A percentile compares a stretch with the other conserved stretches of the same genome.
Conservation (phyloP, 306 rosid species). For the Lathyrus sativus region DNA sequence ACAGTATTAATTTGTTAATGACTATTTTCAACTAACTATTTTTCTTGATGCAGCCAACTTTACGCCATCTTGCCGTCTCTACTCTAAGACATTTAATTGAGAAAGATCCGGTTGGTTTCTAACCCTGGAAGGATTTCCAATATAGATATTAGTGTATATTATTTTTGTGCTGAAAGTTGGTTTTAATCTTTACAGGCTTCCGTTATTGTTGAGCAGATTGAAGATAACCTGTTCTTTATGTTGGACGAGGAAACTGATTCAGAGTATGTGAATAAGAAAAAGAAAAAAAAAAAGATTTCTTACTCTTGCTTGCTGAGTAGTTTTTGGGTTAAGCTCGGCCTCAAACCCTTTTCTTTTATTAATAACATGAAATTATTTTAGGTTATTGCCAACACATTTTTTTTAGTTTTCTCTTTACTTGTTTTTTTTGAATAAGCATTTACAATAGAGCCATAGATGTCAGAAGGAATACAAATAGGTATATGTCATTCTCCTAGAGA, state of each 20-base stretch:
- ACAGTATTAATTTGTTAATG: neutral
- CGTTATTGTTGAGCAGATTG: slow-evolving; percentile 79
- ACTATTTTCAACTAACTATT: slow-evolving; percentile 8
- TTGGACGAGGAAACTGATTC: slow-evolving; percentile 98
- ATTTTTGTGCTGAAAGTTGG: slow-evolving; percentile 37
- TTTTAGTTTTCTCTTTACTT: slow-evolving; percentile 7
- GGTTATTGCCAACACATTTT: slow-evolving; percentile 4
- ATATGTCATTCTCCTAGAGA: slow-evolving; percentile 18
- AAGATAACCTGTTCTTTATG: slow-evolving; percentile 86
- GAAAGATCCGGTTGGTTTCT: slow-evolving; percentile 82
- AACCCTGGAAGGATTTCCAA: slow-evolving; percentile 20
- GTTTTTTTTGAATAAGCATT: neutral
- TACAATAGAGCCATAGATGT: slow-evolving; percentile 32
- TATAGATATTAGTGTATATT: slow-evolving; percentile 19
- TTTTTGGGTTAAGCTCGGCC: slow-evolving; percentile 25
- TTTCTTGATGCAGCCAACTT: slow-evolving; percentile 68
- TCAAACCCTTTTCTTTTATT: slow-evolving; percentile 9
- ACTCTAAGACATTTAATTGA: slow-evolving; percentile 93
- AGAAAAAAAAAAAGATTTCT: slow-evolving; percentile 8
- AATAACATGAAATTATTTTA: slow-evolving; percentile 16
- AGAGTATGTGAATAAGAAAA: slow-evolving; percentile 56
- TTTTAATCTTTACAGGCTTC: slow-evolving; percentile 68
- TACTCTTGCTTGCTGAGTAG: slow-evolving; percentile 12
- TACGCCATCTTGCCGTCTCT: slow-evolving; percentile 92
- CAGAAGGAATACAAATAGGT: slow-evolving; percentile 3